These are phyloP conservation scores for Thelephora ganbajun DNA, from an alignment of 768 basidiomycete species.

Conservation along the genomic window DNA sequence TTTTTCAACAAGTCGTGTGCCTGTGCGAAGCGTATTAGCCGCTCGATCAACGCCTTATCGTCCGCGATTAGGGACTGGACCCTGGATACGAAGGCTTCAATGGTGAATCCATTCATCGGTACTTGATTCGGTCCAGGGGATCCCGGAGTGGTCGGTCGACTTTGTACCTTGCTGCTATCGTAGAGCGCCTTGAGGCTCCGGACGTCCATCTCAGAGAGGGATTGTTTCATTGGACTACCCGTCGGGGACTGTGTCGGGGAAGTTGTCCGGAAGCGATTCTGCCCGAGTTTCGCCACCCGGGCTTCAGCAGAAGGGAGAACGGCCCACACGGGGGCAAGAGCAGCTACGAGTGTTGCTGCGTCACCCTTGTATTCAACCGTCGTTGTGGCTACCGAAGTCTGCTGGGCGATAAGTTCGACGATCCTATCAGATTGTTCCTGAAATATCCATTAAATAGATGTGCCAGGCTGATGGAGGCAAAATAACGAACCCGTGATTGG, in stretches of 20 bases:
- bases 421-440: neutral
- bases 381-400: conserved; percentile 6
- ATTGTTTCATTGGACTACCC: conserved; percentile 19
- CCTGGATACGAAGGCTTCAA: conserved; percentile 65
- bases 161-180: conserved; percentile 19
- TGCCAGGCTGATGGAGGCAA: conserved; percentile 1
- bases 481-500: neutral
- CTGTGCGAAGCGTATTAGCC: conserved; percentile 73
- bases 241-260: conserved; percentile 16
- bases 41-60: conserved; percentile 72
- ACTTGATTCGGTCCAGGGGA: conserved; percentile 6
- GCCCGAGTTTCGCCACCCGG: conserved; percentile 49
- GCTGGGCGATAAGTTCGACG: neutral
- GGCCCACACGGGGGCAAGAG: conserved; percentile 66
- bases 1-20: conserved; percentile 86
- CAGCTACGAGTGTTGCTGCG: conserved; percentile 38
- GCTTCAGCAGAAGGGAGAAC: conserved; percentile 77
- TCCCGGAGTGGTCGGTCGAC: conserved; percentile 7
- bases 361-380: conserved; percentile 25
- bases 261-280: conserved; percentile 30
- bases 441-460: neutral
- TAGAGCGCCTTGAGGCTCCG: conserved; percentile 77
- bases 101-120: conserved; percentile 33
- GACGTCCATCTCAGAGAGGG: conserved; percentile 75
- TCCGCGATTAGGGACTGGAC: conserved; percentile 76